These are phyloP conservation scores for Mycena vulgaris DNA, from an alignment of 768 basidiomycete species.

Conservation along the genomic window DNA sequence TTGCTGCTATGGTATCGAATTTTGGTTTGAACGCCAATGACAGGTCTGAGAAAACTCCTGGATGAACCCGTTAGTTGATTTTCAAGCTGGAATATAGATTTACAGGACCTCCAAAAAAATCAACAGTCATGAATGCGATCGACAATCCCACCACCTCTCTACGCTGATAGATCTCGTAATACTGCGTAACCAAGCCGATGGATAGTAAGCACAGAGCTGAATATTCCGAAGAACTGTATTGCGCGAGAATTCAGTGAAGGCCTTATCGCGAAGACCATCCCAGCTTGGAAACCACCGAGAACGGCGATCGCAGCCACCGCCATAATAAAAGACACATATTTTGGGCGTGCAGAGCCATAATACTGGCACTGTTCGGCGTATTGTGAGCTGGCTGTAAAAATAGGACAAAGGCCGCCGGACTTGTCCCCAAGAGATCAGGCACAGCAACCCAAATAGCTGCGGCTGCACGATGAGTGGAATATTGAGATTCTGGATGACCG, in stretches of 20 bases:
- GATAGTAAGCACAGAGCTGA: conserved; percentile 72
- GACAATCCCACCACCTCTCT: conserved; percentile 79
- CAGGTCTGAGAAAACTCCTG: conserved; percentile 78
- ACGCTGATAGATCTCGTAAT: conserved; percentile 80
- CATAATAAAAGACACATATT: conserved; percentile 51
- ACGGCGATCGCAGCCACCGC: conserved; percentile 57
- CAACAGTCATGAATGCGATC: conserved; percentile 77
- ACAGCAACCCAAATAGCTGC: conserved; percentile 73
- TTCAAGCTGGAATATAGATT: too few relatives aligned
- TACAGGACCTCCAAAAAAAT: conserved; percentile 49
- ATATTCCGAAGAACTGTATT: conserved; percentile 72
- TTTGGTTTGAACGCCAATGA: conserved; percentile 75
- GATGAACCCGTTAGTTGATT: conserved; percentile 53
- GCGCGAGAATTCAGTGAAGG: conserved; percentile 56
- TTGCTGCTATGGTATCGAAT: conserved; percentile 76
- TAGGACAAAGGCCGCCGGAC: conserved; percentile 49
- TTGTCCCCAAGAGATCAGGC: conserved; percentile 77
- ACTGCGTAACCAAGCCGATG: conserved; percentile 70
- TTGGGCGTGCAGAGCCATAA: conserved; percentile 65
- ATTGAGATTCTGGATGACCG: conserved; percentile 74
- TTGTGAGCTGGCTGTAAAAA: conserved; percentile 7
- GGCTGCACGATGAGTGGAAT: conserved; percentile 81
- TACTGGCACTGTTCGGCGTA: conserved; percentile 70
- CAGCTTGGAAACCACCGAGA: conserved; percentile 71
- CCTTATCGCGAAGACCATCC: conserved; percentile 73